A percentile compares a stretch with the other conserved stretches of the same genome.
Conservation (phyloP, 257 asterid genomes). For the Salvia rosmarinus region DNA sequence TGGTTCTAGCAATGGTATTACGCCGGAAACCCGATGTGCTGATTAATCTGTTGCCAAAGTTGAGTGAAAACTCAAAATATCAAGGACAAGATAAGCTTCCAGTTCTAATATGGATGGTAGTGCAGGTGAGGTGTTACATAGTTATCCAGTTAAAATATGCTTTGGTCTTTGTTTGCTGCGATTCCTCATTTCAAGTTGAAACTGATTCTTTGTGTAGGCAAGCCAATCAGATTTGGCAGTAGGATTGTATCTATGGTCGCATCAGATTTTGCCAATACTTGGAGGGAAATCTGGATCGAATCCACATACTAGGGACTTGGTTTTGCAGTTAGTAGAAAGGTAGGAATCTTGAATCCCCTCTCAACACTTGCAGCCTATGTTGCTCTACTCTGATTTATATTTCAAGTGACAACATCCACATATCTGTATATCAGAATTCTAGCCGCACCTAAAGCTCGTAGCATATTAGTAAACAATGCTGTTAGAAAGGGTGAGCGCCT, state of each 20-base stretch:
- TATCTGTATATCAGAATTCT: slow-evolving; percentile 55
- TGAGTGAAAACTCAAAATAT: slow-evolving; percentile 67
- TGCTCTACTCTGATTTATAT: slow-evolving; percentile 11
- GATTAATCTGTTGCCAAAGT: slow-evolving; percentile 53
- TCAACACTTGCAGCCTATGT: neutral
- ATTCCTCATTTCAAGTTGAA: slow-evolving; percentile 33
- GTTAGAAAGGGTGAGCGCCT: slow-evolving; percentile 83
- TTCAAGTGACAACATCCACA: neutral
- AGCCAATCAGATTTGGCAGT: slow-evolving; percentile 77
- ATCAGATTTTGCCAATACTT: slow-evolving; percentile 65
- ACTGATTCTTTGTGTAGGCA: slow-evolving; percentile 50
- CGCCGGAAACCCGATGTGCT: slow-evolving; percentile 80
- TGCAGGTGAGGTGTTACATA: slow-evolving; percentile 56
- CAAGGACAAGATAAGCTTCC: slow-evolving; percentile 88
- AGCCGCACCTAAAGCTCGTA: slow-evolving; percentile 77
- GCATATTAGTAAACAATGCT: slow-evolving; percentile 65
- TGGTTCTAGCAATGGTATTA: slow-evolving; percentile 72
- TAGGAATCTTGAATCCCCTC: slow-evolving; percentile 32
- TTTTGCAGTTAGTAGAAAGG: slow-evolving; percentile 91
- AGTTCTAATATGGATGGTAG: slow-evolving; percentile 68
- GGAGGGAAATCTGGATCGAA: slow-evolving; percentile 80
- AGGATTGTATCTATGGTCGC: slow-evolving; percentile 83
- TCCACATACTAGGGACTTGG: slow-evolving; percentile 71
- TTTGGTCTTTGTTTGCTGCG: slow-evolving; percentile 20
- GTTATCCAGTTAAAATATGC: neutral